Evolutionary conservation across 1,139 yeast genomes (phyloP).

Genomic region (Scheffersomyces lignicola): DNA sequence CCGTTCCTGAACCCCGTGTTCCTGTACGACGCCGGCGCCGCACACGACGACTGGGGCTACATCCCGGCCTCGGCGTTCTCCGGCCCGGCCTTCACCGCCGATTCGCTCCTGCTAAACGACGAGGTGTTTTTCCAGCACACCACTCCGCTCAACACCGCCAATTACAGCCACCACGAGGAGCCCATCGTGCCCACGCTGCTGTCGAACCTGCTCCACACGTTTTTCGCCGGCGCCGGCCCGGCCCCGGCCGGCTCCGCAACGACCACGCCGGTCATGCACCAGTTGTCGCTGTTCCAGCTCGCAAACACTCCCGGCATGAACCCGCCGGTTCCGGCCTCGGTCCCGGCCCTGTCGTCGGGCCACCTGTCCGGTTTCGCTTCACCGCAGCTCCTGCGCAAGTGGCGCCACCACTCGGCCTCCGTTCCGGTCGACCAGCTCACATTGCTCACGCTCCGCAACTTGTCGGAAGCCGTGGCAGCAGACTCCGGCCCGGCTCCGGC

Average conservation of each 20-base stretch:
- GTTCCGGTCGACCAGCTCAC: slow-evolving; percentile 34
- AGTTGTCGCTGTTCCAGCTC: background rate
- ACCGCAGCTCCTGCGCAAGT: slow-evolving; percentile 7
- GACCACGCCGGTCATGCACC: slow-evolving; percentile 6
- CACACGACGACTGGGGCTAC: no score
- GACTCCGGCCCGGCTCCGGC: background rate
- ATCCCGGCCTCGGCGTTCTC: no score
- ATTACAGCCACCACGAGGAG: slow-evolving; percentile 4
- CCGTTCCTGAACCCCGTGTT: no score
- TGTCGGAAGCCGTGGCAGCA: slow-evolving; percentile 9
- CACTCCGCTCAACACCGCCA: slow-evolving; percentile 6
- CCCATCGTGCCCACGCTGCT: slow-evolving; percentile 7
- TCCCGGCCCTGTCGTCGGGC: slow-evolving; percentile 7
- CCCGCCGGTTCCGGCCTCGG: slow-evolving; percentile 9
- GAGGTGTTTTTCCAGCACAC: slow-evolving; percentile 20
- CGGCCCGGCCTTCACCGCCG: slow-evolving; percentile 9
- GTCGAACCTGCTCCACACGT: slow-evolving; percentile 12
- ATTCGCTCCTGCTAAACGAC: slow-evolving; percentile 21
- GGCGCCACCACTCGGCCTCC: slow-evolving; percentile 13
- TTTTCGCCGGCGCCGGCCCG: no score
- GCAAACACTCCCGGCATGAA: slow-evolving; percentile 1
- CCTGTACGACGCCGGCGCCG: no score
- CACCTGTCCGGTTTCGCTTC: background rate
- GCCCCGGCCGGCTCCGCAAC: no score
- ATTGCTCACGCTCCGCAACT: slow-evolving; percentile 21